Evolutionary conservation across 2,329 filamentous ascomycete genomes (phyloP).

Genomic region (Aureobasidium sp.): DNA sequence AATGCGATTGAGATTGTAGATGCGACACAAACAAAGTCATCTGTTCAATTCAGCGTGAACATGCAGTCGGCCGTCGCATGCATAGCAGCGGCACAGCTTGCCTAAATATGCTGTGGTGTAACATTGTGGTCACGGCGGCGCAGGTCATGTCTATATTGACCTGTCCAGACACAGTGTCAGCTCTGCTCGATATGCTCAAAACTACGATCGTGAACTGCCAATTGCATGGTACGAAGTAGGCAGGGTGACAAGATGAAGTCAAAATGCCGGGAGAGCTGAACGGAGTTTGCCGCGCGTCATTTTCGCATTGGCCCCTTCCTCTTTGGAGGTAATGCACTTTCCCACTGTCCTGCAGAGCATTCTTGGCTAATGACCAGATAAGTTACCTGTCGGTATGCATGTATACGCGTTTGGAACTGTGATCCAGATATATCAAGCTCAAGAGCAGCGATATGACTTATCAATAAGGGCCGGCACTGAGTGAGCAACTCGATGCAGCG

Average conservation of each 20-base stretch:
- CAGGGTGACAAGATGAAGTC: not conserved
- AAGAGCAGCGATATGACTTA: too few species aligned
- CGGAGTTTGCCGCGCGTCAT: not conserved
- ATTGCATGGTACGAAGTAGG: not conserved
- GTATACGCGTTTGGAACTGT: not conserved
- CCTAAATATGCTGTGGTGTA: slow-evolving; percentile 1
- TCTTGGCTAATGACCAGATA: not conserved
- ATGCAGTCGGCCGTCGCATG: not conserved
- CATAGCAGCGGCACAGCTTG: not conserved
- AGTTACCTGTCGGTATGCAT: too few species aligned
- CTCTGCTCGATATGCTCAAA: not conserved
- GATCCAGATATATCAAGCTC: too few species aligned
- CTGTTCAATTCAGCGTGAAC: not conserved
- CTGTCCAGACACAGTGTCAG: not conserved
- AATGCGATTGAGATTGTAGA: not conserved
- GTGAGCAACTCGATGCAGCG: too few species aligned
- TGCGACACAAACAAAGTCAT: not conserved
- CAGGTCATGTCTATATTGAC: not conserved
- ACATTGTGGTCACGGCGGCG: not conserved
- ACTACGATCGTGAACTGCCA: too few species aligned
- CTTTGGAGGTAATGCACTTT: not conserved
- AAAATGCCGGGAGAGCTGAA: not conserved
- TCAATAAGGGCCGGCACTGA: too few species aligned
- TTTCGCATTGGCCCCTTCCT: not conserved
- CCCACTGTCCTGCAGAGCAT: not conserved